Base-by-base conservation (phyloP, 1,139 yeast genomes). In the Geotrichum carabidarum region DNA sequence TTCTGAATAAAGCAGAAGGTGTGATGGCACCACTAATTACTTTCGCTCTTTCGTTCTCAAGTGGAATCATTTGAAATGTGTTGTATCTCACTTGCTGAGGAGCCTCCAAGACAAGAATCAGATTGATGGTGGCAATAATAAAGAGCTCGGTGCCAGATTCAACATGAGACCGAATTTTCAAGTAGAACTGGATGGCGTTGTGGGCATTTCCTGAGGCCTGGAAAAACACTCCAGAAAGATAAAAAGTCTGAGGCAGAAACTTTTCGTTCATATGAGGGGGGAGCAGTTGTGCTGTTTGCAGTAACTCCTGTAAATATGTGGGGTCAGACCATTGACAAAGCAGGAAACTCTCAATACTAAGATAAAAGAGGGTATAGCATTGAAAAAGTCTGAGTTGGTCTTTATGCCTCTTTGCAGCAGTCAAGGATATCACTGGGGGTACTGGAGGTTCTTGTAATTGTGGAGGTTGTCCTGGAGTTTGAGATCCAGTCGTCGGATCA, bases 141-240 rank as follows among this genome's bases (percentile, higher is more conserved):
- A 49, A 53, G 34, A 56, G 47, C 47, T 50, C 56, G 5, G 50
- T 44, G 11, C 42, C 35, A 8, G 50, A 44, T 2, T 41, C 35
- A 1, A 56, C 35, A 14, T 51, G 51, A 7, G 48, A 31, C 40
- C 58, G 52, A 8, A 56, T 50, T 38, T 51, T 56, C 34, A 56
- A 30, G 30, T 50, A 56, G 36, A 56, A 56, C 15, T 56, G 58
- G 14, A 56, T 56, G 2, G 58, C 58, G 36, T 56, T 56, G 44
- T 53, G 54, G 27, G 51, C 44, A 40, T 56, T 56, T 8, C 58
- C 58, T 7, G 56, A 45, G 2, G 58, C 58, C 44, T 56, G 58
- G 44, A 56, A 56, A 46, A 42, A 56, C 5, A 53, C 53, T 2
- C 58, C 58, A 15, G 58, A 56, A 1, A 56, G 51, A 44, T 56